Evolutionary conservation across 1,139 yeast species (phyloP), one percentile per base, ranked within the genome.

Genomic region (Pichia norvegensis): DNA sequence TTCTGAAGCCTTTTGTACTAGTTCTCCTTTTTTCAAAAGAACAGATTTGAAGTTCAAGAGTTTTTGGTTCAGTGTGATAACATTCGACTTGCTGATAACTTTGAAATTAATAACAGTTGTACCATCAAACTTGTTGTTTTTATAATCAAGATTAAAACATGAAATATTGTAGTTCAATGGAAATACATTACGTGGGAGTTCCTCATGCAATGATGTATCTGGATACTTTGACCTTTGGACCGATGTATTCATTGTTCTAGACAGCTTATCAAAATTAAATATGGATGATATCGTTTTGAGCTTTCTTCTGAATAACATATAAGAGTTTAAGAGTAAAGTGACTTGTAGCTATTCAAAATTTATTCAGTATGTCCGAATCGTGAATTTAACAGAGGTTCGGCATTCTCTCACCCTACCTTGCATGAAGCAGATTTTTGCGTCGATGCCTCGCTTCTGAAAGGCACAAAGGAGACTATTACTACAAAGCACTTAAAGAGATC

Each of bases 141-240:
- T 33, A 17, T 64, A 55, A 53, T 74, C 67, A 29, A 74, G 67
- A 47, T 65, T 63, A 38, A 48, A 57, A 29, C 75, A 60, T 5
- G 69, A 62, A 16, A 76, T 52, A 36, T 68, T 67, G 52, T 76
- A 76, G 55, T 73, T 73, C 6, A 52, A 41, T 2, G 81, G 80
- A 41, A 59, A 59, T 49, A 74, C 65, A 20, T 57, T 46, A 4
- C 64, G 48, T 5, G 81, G 79, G 44, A 76, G 63, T 2, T 77
- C 74, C 52, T 74, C 74, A 42, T 63, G 66, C 13, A 56, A 43
- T 14, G 64, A 54, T 7, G 60, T 58, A 42, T 60, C 63, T 6
- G 58, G 57, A 40, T 52, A 59, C 29, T 19, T 37, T 14, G 4
- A 42, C 16, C 42, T 42, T 4, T 19, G 38, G 16, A 40, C 41